phyloP scores from a whole-genome alignment of 371 early-diverging fungal genomes.

The Mucor plumbeus region DNA sequence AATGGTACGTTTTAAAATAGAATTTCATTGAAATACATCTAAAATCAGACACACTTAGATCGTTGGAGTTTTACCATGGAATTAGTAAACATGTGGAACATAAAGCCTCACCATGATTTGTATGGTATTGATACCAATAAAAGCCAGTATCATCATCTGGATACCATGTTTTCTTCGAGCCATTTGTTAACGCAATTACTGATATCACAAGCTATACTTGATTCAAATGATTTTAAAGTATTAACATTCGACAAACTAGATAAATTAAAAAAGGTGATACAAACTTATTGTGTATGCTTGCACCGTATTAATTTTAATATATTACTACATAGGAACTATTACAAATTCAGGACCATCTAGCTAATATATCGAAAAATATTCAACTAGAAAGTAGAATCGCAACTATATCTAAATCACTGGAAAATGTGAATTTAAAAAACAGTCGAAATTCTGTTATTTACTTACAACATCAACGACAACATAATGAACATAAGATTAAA shows the following conservation, averaged over 20 bases:
- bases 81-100: conserved; percentile 40
- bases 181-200: conserved; percentile 57
- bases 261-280: conserved; percentile 54
- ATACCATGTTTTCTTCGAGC: conserved; percentile 16
- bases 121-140: conserved; percentile 4
- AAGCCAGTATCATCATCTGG: conserved; percentile 26
- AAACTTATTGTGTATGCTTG: not conserved
- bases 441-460: conserved; percentile 28
- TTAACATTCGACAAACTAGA: conserved; percentile 60
- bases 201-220: conserved; percentile 66
- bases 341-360: conserved; percentile 26
- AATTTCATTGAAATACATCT: not conserved
- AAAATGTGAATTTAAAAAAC: conserved; percentile 41
- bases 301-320: not conserved
- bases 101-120: conserved; percentile 19
- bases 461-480: conserved; percentile 25
- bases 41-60: not conserved
- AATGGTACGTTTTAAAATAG: conserved; percentile 15
- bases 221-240: conserved; percentile 60
- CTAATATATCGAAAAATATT: conserved; percentile 19
- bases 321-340: conserved; percentile 23
- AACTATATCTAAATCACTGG: conserved; percentile 48
- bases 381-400: conserved; percentile 36
- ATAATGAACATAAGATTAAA: conserved; percentile 66
- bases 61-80: conserved; percentile 37